Percentiles rank a stretch among this genome's conserved stretches.
These are phyloP conservation scores for Bipolaris sorokiniana DNA, from an alignment of 2,329 filamentous ascomycete species.

Conservation along the genomic window DNA sequence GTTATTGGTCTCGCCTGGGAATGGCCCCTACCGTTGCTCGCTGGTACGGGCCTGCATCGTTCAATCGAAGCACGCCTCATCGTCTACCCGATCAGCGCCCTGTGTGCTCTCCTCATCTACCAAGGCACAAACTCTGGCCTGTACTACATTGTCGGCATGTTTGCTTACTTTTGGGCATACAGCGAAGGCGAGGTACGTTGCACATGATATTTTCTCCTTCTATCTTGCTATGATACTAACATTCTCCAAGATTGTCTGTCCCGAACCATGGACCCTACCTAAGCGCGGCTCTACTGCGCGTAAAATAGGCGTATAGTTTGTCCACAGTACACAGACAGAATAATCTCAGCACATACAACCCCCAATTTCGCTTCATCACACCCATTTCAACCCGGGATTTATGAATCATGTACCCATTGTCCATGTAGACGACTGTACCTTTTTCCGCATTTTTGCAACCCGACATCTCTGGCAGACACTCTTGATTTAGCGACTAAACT, in stretches of 20 bases:
- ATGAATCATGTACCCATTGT: neutral
- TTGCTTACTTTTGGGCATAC: constrained; percentile 95
- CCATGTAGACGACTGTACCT: constrained; percentile 12
- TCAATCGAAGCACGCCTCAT: constrained; percentile 87
- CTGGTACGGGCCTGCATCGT: constrained; percentile 78
- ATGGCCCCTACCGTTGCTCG: constrained; percentile 80
- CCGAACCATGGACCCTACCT: constrained; percentile 58
- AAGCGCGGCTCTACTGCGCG: constrained; percentile 48
- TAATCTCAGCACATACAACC: neutral
- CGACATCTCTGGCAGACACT: constrained; percentile 11
- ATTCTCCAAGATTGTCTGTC: constrained; percentile 52
- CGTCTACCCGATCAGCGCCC: constrained; percentile 76
- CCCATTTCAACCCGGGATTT: neutral
- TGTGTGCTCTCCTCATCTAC: constrained; percentile 80
- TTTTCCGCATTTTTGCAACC: neutral
- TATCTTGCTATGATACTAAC: constrained; percentile 18
- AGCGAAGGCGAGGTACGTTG: constrained; percentile 89
- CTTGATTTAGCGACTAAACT: constrained; percentile 11
- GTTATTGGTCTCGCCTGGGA: constrained; percentile 82
- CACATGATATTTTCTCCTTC: neutral
- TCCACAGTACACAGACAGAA: neutral
- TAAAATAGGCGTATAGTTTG: constrained; percentile 25
- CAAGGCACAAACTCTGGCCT: constrained; percentile 90
- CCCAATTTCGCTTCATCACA: constrained; percentile 7
- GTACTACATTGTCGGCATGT: constrained; percentile 87